Evolutionary conservation across 192 early-diverging fungal species (phyloP).

Genomic region (Dispira simplex): DNA sequence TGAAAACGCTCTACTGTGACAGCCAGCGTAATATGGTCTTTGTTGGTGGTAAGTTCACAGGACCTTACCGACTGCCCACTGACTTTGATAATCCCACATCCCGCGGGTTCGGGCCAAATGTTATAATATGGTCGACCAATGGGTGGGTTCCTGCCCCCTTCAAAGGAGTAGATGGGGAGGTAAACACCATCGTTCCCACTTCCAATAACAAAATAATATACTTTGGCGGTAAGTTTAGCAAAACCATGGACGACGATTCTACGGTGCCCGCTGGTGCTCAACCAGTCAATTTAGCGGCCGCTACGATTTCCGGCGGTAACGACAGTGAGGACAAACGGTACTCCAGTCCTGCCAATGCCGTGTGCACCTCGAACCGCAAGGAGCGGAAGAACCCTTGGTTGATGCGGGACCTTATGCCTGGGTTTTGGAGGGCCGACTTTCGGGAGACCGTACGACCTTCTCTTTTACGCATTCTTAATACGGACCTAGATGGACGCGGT

Average conservation of each 20-base stretch:
- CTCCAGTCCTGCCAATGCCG: conserved; percentile 27
- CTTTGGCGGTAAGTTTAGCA: conserved; percentile 51
- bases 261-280: conserved; percentile 26
- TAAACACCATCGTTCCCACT: conserved; percentile 36
- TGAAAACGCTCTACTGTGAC: conserved; percentile 29
- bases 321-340: conserved; percentile 19
- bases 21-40: conserved; percentile 20
- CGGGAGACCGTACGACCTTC: conserved; percentile 36
- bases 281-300: conserved; percentile 28
- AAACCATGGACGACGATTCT: conserved; percentile 45
- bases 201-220: conserved; percentile 30
- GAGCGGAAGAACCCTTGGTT: conserved; percentile 43
- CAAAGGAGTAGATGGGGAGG: conserved; percentile 49
- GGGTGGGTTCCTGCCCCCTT: conserved; percentile 42
- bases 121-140: conserved; percentile 18
- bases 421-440: conserved; percentile 46
- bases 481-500: conserved; percentile 32
- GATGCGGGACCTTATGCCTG: conserved; percentile 46
- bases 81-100: conserved; percentile 19
- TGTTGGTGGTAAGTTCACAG: conserved; percentile 31
- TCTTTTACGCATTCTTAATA: conserved; percentile 49
- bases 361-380: conserved; percentile 23
- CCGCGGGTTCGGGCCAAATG: conserved; percentile 19
- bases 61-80: conserved; percentile 13
- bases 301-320: conserved; percentile 35